Evolutionary conservation across 108 stramenopile genomes (phyloP).

Genomic region (Parmales sp.): DNA sequence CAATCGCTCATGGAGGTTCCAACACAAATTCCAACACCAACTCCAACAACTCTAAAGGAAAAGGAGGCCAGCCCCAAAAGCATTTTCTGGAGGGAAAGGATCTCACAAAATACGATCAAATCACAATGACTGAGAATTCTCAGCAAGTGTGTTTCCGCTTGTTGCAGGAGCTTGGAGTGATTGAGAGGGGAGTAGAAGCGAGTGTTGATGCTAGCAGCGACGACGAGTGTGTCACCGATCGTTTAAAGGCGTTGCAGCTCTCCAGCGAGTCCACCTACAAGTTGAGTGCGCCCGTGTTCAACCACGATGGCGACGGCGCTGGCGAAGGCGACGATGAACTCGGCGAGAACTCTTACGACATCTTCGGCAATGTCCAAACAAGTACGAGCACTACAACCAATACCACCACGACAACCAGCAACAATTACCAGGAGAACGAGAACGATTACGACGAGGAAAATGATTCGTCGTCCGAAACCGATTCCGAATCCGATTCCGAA

Average conservation of each 20-base stretch:
- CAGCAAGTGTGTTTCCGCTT: constrained; percentile 33
- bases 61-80: constrained; percentile 2
- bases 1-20: constrained; percentile 13
- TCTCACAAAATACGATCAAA: constrained; percentile 43
- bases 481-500: too few species aligned
- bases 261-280: background rate
- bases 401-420: background rate
- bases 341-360: constrained; percentile 6
- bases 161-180: constrained; percentile 37
- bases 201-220: background rate
- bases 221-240: background rate
- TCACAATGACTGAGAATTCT: constrained; percentile 40
- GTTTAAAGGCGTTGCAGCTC: background rate
- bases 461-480: too few species aligned
- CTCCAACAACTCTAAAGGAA: background rate
- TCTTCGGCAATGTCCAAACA: constrained; percentile 6
- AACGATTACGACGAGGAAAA: constrained; percentile 8
- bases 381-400: background rate
- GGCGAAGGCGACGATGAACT: constrained; percentile 12
- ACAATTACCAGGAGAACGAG: constrained; percentile 7
- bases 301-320: constrained; percentile 3
- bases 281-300: background rate
- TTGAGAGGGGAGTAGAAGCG: constrained; percentile 5
- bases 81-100: constrained; percentile 39
- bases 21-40: constrained; percentile 17